Evolutionary conservation across 495 filamentous ascomycete species (phyloP).

Genomic region (Neurospora sublineolata): DNA sequence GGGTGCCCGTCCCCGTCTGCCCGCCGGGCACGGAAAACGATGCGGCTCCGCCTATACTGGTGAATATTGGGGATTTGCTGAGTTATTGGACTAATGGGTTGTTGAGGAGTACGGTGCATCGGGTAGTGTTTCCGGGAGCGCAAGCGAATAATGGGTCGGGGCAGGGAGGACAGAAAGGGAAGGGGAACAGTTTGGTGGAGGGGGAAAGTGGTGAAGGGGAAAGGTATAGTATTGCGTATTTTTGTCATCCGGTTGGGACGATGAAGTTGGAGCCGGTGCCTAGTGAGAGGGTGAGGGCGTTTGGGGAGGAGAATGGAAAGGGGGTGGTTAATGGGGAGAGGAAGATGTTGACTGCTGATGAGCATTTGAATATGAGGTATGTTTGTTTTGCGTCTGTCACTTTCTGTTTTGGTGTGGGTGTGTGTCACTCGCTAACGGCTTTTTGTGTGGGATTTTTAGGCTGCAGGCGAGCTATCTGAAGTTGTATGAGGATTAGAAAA

Average conservation of each 20-base stretch:
- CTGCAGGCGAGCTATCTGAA: constrained; percentile 62
- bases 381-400: neutral
- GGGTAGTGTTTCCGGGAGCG: constrained; percentile 64
- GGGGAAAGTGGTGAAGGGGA: constrained; percentile 41
- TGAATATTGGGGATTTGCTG: constrained; percentile 88
- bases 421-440: neutral
- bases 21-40: constrained; percentile 41
- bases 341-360: constrained; percentile 63
- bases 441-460: constrained; percentile 17
- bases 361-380: constrained; percentile 59
- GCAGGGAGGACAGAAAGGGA: neutral
- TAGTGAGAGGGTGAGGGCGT: constrained; percentile 39
- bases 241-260: constrained; percentile 72
- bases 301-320: constrained; percentile 15
- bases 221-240: constrained; percentile 82
- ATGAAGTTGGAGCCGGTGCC: constrained; percentile 67
- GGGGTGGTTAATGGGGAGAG: constrained; percentile 35
- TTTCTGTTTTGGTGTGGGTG: neutral
- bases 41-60: constrained; percentile 62
- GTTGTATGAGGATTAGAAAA: constrained; percentile 34
- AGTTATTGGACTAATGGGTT: constrained; percentile 85
- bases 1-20: constrained; percentile 52
- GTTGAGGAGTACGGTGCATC: constrained; percentile 74
- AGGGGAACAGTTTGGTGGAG: constrained; percentile 19
- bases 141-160: no score